phyloP scores from a whole-genome alignment of 1,284 basidiomycete genomes.

The Trichosporon faecale region DNA sequence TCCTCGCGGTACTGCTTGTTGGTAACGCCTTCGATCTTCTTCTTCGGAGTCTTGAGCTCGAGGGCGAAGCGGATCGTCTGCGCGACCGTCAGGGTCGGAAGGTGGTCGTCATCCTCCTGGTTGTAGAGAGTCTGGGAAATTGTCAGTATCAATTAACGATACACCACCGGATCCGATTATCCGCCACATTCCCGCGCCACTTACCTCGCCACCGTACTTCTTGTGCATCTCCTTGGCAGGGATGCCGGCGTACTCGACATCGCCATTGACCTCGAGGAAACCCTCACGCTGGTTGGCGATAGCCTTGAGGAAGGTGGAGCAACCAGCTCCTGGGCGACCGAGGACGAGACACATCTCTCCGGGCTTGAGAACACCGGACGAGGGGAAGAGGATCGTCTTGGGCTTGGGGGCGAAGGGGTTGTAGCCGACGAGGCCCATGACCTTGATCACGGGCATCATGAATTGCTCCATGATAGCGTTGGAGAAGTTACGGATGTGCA shows the following conservation, averaged over 20 bases:
- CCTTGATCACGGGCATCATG: conserved; percentile 47
- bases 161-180: not conserved
- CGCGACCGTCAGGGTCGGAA: conserved; percentile 61
- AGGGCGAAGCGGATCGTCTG: conserved; percentile 60
- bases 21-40: conserved; percentile 56
- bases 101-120: conserved; percentile 63
- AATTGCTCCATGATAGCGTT: conserved; percentile 55
- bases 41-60: conserved; percentile 57
- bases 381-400: conserved; percentile 58
- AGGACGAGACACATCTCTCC: conserved; percentile 60
- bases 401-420: conserved; percentile 32
- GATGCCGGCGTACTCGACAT: conserved; percentile 61
- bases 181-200: not conserved
- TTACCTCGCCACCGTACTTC: conserved; percentile 56
- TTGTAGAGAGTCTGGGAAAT: conserved; percentile 37
- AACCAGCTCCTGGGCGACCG: conserved; percentile 54
- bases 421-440: conserved; percentile 27
- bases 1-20: conserved; percentile 56
- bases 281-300: conserved; percentile 59
- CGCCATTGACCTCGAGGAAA: conserved; percentile 55
- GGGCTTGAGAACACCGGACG: conserved; percentile 69
- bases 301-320: conserved; percentile 56
- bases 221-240: conserved; percentile 56
- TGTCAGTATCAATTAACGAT: not conserved
- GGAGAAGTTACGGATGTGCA: conserved; percentile 60